These are phyloP conservation scores for Fusarium phyllophilum DNA, from an alignment of 2,329 filamentous ascomycete species.

Conservation along the genomic window DNA sequence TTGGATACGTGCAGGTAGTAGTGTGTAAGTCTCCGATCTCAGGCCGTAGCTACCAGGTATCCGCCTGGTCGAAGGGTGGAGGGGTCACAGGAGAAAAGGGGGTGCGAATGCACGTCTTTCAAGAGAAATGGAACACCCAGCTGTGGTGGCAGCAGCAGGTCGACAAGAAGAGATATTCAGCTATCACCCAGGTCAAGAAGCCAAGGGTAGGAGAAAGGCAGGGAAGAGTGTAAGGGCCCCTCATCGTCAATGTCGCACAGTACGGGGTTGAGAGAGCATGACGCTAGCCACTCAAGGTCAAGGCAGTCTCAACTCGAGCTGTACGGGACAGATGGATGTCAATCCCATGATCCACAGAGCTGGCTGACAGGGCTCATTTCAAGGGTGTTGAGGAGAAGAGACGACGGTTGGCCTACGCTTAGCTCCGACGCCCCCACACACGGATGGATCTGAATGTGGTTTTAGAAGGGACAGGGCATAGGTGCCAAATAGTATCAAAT, in stretches of 20 bases:
- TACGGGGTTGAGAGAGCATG: conserved; percentile 31
- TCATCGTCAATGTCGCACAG: conserved; percentile 41
- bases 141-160: conserved; percentile 33
- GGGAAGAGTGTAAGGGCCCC: conserved; percentile 24
- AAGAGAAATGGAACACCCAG: conserved; percentile 27
- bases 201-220: conserved; percentile 29
- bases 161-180: conserved; percentile 41
- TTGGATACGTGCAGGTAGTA: conserved; percentile 23
- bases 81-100: conserved; percentile 18
- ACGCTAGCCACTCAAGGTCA: conserved; percentile 39
- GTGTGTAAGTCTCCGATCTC: conserved; percentile 39
- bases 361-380: conserved; percentile 40
- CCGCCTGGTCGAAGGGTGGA: conserved; percentile 28
- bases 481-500: conserved; percentile 24
- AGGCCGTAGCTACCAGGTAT: conserved; percentile 30
- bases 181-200: conserved; percentile 28
- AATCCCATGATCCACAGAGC: conserved; percentile 42
- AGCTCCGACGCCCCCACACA: conserved; percentile 36
- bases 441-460: conserved; percentile 33
- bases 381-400: conserved; percentile 34
- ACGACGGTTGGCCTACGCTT: conserved; percentile 37
- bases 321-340: conserved; percentile 21
- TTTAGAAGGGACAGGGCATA: conserved; percentile 17
- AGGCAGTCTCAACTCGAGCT: conserved; percentile 40
- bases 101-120: conserved; percentile 17